Evolutionary conservation across 1,284 basidiomycete species (phyloP).

Genomic region (Farysia itapuensis): DNA sequence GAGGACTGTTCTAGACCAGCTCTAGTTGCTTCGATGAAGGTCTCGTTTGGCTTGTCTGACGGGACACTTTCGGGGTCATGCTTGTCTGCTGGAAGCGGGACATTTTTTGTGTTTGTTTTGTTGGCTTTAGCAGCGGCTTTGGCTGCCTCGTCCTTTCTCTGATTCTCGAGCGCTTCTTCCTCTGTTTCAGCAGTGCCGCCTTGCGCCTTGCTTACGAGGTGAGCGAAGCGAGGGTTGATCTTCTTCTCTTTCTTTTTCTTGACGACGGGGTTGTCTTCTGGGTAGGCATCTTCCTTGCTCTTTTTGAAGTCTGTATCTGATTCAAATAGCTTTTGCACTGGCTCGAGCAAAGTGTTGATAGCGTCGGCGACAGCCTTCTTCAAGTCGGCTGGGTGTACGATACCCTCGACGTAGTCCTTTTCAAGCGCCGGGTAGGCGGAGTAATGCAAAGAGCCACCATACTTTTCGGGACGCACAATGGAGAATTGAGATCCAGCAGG

Average conservation of each 20-base stretch:
- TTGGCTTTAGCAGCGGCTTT: conserved; percentile 13
- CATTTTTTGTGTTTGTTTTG: neutral
- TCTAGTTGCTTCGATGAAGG: conserved; percentile 26
- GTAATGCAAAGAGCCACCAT: conserved; percentile 83
- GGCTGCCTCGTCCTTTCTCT: conserved; percentile 20
- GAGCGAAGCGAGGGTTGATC: conserved; percentile 45
- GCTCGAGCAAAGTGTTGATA: conserved; percentile 76
- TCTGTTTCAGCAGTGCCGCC: conserved; percentile 45
- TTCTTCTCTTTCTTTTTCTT: conserved; percentile 55
- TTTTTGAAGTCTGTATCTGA: conserved; percentile 78
- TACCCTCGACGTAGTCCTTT: conserved; percentile 75
- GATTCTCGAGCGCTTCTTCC: conserved; percentile 36
- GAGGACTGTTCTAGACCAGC: conserved; percentile 12
- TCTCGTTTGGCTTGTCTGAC: conserved; percentile 12
- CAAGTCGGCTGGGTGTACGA: conserved; percentile 85
- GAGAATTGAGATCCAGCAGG: conserved; percentile 82
- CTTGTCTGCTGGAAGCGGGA: conserved; percentile 6
- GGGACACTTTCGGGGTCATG: conserved; percentile 1
- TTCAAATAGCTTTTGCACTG: conserved; percentile 77
- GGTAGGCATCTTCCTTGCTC: conserved; percentile 80
- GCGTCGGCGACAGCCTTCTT: conserved; percentile 79
- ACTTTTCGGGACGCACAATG: conserved; percentile 75
- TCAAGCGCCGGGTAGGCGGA: conserved; percentile 70
- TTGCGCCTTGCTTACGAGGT: conserved; percentile 38
- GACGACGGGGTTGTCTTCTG: conserved; percentile 59